Evolutionary conservation across 2,329 filamentous ascomycete species (phyloP).

Genomic region (Tolypocladium guangdongense): DNA sequence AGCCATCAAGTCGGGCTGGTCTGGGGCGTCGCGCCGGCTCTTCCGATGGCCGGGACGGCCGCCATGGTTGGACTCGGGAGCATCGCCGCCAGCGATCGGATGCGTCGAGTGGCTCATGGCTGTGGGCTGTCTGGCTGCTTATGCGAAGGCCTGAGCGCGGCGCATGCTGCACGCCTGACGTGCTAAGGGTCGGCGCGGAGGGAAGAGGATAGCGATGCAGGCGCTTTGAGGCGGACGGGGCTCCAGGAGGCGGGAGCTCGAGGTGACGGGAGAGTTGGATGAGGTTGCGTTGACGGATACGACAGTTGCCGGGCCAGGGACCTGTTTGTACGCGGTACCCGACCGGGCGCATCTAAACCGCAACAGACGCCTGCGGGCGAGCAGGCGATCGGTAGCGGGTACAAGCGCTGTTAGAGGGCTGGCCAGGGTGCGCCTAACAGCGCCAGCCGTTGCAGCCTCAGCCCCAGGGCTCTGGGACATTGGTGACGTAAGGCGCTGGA

Average conservation of each 20-base stretch:
- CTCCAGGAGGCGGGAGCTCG: background rate
- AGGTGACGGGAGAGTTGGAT: background rate
- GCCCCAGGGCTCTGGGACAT: background rate
- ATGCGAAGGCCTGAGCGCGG: background rate
- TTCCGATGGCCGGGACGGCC: background rate
- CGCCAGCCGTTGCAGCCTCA: background rate
- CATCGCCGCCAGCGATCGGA: conserved; percentile 2
- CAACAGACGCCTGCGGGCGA: background rate
- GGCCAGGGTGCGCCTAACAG: background rate
- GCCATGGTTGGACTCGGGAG: conserved; percentile 1
- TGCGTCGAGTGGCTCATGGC: conserved; percentile 10
- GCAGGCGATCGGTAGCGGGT: background rate
- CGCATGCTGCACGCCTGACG: conserved; percentile 1
- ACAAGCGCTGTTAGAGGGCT: background rate
- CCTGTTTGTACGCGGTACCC: background rate
- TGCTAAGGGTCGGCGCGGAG: background rate
- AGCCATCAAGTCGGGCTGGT: conserved; percentile 38
- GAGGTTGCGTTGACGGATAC: background rate
- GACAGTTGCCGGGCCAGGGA: background rate
- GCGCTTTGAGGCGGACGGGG: background rate
- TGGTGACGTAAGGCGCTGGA: conserved; percentile 1
- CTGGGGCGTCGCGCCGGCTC: conserved; percentile 6
- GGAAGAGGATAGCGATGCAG: background rate
- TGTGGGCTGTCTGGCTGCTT: background rate
- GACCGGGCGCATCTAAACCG: background rate